Base-by-base conservation (phyloP, 139 green algal genomes). In the Ulvella scutata region DNA sequence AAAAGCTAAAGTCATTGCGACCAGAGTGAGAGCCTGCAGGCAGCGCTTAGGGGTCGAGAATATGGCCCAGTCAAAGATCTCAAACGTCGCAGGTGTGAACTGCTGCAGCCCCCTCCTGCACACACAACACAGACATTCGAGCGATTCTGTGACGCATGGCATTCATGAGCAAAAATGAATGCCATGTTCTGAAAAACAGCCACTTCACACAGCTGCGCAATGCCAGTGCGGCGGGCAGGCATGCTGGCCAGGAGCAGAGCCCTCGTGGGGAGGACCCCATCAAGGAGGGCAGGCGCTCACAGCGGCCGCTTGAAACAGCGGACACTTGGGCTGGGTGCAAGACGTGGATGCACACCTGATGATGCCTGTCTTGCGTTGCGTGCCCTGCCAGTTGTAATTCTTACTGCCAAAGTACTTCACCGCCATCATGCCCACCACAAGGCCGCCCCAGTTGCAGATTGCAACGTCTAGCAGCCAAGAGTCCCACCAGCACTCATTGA, bases 401-500 rank as follows among this genome's bases (percentile, higher is more conserved):
- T 81, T 82, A 60, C 78, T 80, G 23, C 87, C 78, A 26, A 90
- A 84, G 80, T 82, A 89, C 13, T 73, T 79, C 28, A 91, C 82
- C 3, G n/a, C 44, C 20, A 20, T 10, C 74, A 75, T 51, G 20
- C 83, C 83, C 20, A 83, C 79, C 39, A 80, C 38, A 10, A 91
- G 87, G 43, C 88, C 90, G 2, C 92, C 62, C 10, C 78, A 76
- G 78, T 98, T 98, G 88, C 93, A 98, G 28, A 91, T 72, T 0
- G 78, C 76, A 9, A 93, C 87, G 74, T 98, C 93, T 77, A 97
- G 84, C 28, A 98, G 79, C 89, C 92, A 94, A 61, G 76, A 87
- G 80, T 97, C 92, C 89, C 92, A 97, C 93, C 93, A 98, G 82
- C 93, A 98, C 84, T 98, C 93, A 76, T 96, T 96, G 85, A 98